A percentile compares a stretch with the other conserved stretches of the same genome.
Evolutionary conservation across 1,284 basidiomycete genomes (phyloP).

Genomic region (Apiotrichum montevideense): DNA sequence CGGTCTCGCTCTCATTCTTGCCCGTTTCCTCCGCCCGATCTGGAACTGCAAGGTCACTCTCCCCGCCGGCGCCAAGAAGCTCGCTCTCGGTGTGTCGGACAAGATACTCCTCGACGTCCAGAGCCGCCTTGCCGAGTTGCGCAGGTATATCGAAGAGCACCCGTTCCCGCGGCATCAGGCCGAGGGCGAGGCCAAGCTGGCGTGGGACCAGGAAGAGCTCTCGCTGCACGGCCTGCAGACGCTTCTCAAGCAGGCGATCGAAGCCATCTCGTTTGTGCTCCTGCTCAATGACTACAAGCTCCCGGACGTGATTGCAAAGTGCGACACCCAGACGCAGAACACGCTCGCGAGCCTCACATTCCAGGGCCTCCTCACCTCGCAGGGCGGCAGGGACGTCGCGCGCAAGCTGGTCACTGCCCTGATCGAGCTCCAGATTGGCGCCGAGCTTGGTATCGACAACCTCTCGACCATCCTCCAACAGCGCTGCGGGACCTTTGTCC

Average conservation of each 20-base stretch:
- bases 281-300: slow-evolving; percentile 86
- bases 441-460: slow-evolving; percentile 91
- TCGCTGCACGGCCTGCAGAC: slow-evolving; percentile 41
- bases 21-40: slow-evolving; percentile 74
- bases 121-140: slow-evolving; percentile 68
- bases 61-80: slow-evolving; percentile 17
- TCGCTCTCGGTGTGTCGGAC: slow-evolving; percentile 52
- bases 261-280: slow-evolving; percentile 87
- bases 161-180: slow-evolving; percentile 39
- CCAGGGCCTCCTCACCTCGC: slow-evolving; percentile 73
- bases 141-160: slow-evolving; percentile 58
- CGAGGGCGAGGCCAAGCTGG: slow-evolving; percentile 37
- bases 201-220: slow-evolving; percentile 44
- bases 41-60: slow-evolving; percentile 74
- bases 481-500: slow-evolving; percentile 94
- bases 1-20: slow-evolving; percentile 80
- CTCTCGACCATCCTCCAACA: slow-evolving; percentile 91
- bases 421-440: slow-evolving; percentile 95
- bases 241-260: slow-evolving; percentile 74
- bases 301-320: slow-evolving; percentile 62
- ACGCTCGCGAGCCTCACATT: slow-evolving; percentile 66
- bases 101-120: slow-evolving; percentile 62
- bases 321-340: slow-evolving; percentile 56
- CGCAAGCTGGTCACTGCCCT: slow-evolving; percentile 86
- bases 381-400: slow-evolving; percentile 74